Percentiles rank a stretch among this genome's conserved stretches.
Evolutionary conservation across 495 filamentous ascomycete genomes (phyloP).

Genomic region (Penicillium riverlandense): DNA sequence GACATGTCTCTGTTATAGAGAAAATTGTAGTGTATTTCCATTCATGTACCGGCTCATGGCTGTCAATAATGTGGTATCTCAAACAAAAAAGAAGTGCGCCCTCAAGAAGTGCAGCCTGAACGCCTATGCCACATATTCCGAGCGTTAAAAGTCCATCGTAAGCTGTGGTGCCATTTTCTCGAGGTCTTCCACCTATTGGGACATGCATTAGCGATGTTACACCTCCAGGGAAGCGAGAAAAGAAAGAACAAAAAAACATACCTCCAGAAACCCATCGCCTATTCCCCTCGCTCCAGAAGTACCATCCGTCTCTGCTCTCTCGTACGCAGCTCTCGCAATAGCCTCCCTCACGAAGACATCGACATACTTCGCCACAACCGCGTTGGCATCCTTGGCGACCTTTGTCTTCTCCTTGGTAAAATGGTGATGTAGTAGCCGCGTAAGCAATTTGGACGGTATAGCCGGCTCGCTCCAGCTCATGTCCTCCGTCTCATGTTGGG

Average conservation of each 20-base stretch:
- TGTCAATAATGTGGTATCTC: slow-evolving; percentile 4
- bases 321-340: slow-evolving; percentile 70
- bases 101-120: slow-evolving; percentile 2
- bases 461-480: slow-evolving; percentile 36
- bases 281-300: slow-evolving; percentile 18
- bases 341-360: slow-evolving; percentile 91
- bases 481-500: slow-evolving; percentile 15
- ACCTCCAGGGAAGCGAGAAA: not conserved
- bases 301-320: slow-evolving; percentile 45
- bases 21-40: slow-evolving; percentile 2
- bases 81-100: slow-evolving; percentile 1
- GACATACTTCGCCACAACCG: slow-evolving; percentile 75
- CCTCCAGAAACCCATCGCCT: slow-evolving; percentile 66
- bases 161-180: slow-evolving; percentile 89
- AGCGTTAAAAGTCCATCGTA: slow-evolving; percentile 70
- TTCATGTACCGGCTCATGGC: too few relatives aligned
- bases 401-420: slow-evolving; percentile 64
- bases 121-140: not conserved
- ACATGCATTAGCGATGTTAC: slow-evolving; percentile 3
- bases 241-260: slow-evolving; percentile 24
- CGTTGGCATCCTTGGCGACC: slow-evolving; percentile 73
- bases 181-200: slow-evolving; percentile 53
- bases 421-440: slow-evolving; percentile 66
- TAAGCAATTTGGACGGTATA: slow-evolving; percentile 70
- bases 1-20: slow-evolving; percentile 16